Conservation (phyloP, 345 rosid species). For the Sonneratia alba region DNA sequence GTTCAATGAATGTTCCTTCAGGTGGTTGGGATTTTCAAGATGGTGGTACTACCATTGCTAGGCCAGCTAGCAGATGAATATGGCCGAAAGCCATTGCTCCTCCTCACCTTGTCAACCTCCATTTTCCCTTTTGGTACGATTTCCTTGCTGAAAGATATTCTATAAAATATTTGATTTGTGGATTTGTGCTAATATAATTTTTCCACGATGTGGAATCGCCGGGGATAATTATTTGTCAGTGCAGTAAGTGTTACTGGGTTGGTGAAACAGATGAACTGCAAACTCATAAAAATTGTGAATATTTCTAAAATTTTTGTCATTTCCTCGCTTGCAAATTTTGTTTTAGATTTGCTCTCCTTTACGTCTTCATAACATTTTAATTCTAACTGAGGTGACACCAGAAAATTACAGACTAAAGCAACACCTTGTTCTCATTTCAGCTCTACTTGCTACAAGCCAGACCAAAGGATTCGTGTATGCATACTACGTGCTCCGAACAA, state of each 20-base stretch:
- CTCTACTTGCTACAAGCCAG: slow-evolving; percentile 34
- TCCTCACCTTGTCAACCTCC: slow-evolving; percentile 35
- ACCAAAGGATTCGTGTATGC: slow-evolving; percentile 36
- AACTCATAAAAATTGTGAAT: too few species aligned
- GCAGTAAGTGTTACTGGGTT: too few species aligned
- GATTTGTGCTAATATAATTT: too few species aligned
- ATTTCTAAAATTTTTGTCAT: too few species aligned
- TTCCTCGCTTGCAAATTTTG: too few species aligned
- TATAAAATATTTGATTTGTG: too few species aligned
- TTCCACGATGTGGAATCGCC: too few species aligned
- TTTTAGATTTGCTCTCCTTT: not conserved
- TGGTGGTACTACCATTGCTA: slow-evolving; percentile 40
- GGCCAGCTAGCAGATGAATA: slow-evolving; percentile 55
- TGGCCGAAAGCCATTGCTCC: slow-evolving; percentile 43
- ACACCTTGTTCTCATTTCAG: slow-evolving; percentile 16
- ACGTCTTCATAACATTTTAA: not conserved
- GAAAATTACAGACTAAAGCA: not conserved
- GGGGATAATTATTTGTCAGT: too few species aligned
- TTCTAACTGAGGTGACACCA: too few species aligned
- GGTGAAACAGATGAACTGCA: too few species aligned
- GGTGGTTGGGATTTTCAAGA: slow-evolving; percentile 54
- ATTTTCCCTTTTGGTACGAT: slow-evolving; percentile 40
- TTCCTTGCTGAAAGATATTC: too few species aligned
- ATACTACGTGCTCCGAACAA: slow-evolving; percentile 42
- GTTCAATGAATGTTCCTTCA: slow-evolving; percentile 4